These are phyloP conservation scores for Pythium biforme DNA, from an alignment of 352 stramenopile genomes.

Conservation along the genomic window DNA sequence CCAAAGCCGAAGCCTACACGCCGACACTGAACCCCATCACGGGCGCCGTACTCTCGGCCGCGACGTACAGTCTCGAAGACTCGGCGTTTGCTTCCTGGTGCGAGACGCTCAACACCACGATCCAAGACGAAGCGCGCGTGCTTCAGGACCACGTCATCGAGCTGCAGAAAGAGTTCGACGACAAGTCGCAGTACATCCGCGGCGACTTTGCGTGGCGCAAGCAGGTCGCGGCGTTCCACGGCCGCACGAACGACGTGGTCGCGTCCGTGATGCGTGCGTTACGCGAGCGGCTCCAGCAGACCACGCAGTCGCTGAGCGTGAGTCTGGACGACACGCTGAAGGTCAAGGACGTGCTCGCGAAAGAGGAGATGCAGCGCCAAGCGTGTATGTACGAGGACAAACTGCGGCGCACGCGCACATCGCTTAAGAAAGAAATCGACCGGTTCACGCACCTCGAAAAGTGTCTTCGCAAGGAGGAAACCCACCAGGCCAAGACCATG, in stretches of 20 bases:
- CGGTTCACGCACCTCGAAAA: constrained; percentile 56
- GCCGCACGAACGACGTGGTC: constrained; percentile 45
- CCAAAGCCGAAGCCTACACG: not conserved
- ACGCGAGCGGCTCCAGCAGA: constrained; percentile 25
- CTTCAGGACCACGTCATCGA: constrained; percentile 35
- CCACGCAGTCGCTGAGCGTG: constrained; percentile 33
- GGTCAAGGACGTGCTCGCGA: constrained; percentile 32
- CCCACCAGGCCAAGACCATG: constrained; percentile 45
- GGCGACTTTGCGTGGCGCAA: constrained; percentile 65
- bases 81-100: constrained; percentile 41
- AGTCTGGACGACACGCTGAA: constrained; percentile 42
- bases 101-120: constrained; percentile 30
- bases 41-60: constrained; percentile 2
- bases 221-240: constrained; percentile 47
- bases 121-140: constrained; percentile 25
- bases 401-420: constrained; percentile 43
- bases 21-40: not conserved
- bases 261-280: constrained; percentile 27
- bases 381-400: constrained; percentile 51
- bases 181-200: constrained; percentile 53
- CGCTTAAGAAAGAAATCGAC: constrained; percentile 65
- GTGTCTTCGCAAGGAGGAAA: constrained; percentile 61
- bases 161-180: constrained; percentile 53
- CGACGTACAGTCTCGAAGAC: constrained; percentile 17
- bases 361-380: constrained; percentile 41